Percentiles rank a stretch among this genome's conserved stretches.
Evolutionary conservation across 495 filamentous ascomycete genomes (phyloP).

Genomic region (Daldinia concentrica): DNA sequence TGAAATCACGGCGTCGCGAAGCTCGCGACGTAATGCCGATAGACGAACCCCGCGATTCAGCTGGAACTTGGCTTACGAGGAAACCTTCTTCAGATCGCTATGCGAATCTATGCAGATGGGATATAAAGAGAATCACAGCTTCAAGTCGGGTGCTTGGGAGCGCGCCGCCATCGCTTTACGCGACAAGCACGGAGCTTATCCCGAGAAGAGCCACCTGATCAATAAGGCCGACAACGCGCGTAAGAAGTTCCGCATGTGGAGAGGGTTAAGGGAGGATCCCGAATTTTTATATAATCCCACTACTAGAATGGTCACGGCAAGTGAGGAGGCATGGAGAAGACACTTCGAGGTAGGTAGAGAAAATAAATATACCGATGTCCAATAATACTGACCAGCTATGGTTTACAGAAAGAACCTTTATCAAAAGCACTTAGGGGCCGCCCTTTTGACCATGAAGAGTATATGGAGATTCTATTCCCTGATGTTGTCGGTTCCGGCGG

Average conservation of each 20-base stretch:
- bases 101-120: slow-evolving; percentile 60
- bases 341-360: slow-evolving; percentile 55
- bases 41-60: slow-evolving; percentile 61
- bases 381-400: slow-evolving; percentile 5
- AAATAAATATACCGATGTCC: not conserved
- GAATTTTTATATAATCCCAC: slow-evolving; percentile 58
- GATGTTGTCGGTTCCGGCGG: slow-evolving; percentile 62
- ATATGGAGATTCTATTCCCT: slow-evolving; percentile 60
- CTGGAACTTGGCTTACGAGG: slow-evolving; percentile 59
- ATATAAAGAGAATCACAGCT: slow-evolving; percentile 60
- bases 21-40: slow-evolving; percentile 47
- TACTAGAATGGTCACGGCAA: slow-evolving; percentile 55
- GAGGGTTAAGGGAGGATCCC: slow-evolving; percentile 59
- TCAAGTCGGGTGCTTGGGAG: slow-evolving; percentile 63
- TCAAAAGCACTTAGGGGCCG: slow-evolving; percentile 58
- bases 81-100: slow-evolving; percentile 61
- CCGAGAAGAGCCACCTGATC: slow-evolving; percentile 61
- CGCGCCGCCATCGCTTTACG: slow-evolving; percentile 57
- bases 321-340: slow-evolving; percentile 58
- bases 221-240: slow-evolving; percentile 65
- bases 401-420: slow-evolving; percentile 56
- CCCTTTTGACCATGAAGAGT: slow-evolving; percentile 62
- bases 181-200: slow-evolving; percentile 57
- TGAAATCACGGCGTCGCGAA: slow-evolving; percentile 36
- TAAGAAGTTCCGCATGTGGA: slow-evolving; percentile 64